Conservation (phyloP, 768 basidiomycete species). For the Naganishia randhawae region DNA sequence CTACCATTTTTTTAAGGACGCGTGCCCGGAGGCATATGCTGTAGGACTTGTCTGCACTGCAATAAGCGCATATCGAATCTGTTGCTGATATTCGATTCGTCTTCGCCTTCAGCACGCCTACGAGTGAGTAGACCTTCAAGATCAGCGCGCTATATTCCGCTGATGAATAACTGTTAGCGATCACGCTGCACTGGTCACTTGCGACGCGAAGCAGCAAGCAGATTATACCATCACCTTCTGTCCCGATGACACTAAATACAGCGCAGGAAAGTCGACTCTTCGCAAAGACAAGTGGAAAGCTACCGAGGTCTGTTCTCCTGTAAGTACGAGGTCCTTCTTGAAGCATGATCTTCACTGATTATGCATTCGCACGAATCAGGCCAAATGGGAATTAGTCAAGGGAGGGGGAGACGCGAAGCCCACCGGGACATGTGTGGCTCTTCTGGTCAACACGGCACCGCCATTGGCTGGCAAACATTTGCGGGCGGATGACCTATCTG, state of each 20-base stretch:
- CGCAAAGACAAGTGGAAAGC: neutral
- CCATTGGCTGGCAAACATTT: too few relatives aligned
- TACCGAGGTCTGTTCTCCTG: neutral
- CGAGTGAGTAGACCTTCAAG: neutral
- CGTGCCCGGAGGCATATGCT: constrained; percentile 6
- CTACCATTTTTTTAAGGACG: neutral
- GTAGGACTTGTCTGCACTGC: neutral
- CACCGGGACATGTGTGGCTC: neutral
- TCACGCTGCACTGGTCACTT: neutral
- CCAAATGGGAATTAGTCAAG: neutral
- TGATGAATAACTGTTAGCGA: neutral
- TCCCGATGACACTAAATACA: neutral
- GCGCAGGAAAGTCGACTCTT: neutral
- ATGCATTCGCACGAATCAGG: neutral
- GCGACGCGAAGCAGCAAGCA: neutral
- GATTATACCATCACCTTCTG: constrained; percentile 18
- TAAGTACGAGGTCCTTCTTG: neutral
- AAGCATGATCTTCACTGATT: neutral
- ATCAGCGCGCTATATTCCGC: neutral
- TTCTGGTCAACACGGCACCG: neutral
- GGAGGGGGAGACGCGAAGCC: neutral
- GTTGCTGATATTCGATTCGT: neutral
- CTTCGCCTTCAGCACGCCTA: neutral
- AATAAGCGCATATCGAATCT: too few relatives aligned
- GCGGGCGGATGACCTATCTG: too few relatives aligned